phyloP scores from a whole-genome alignment of 2,329 filamentous ascomycete genomes.

The Beauveria sp. region DNA sequence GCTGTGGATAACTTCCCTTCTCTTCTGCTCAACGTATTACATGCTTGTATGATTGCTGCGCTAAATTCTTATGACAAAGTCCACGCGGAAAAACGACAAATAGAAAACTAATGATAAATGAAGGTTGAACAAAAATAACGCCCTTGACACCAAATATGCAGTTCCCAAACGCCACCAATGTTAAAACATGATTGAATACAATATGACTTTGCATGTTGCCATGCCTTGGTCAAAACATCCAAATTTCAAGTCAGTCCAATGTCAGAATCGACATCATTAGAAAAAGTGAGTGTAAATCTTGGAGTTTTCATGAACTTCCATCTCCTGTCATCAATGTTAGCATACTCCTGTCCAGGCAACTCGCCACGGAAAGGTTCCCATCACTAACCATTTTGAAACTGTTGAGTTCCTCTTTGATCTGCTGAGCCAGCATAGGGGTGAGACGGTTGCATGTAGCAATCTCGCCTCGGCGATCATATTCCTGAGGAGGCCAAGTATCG shows the following conservation, averaged over 20 bases:
- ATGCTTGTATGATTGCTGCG: conserved; percentile 12
- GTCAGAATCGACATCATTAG: conserved; percentile 46
- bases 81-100: conserved; percentile 17
- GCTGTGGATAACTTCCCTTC: neutral
- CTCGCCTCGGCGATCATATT: conserved; percentile 93
- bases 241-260: neutral
- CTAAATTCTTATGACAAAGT: conserved; percentile 13
- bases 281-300: conserved; percentile 99
- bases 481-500: conserved; percentile 90
- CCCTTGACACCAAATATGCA: conserved; percentile 54
- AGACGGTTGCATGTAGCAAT: conserved; percentile 96
- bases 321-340: conserved; percentile 64
- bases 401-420: conserved; percentile 99
- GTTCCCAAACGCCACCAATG: conserved; percentile 45
- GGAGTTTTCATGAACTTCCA: conserved; percentile 98
- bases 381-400: conserved; percentile 80
- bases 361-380: neutral
- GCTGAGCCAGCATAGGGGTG: conserved; percentile 93
- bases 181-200: conserved; percentile 42
- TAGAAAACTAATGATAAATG: conserved; percentile 29
- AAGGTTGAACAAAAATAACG: conserved; percentile 37
- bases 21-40: conserved; percentile 16
- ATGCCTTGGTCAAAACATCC: conserved; percentile 9
- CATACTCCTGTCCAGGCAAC: conserved; percentile 9
- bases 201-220: conserved; percentile 6